phyloP scores from a whole-genome alignment of 139 green algal species.

The Chlorella sp. region DNA sequence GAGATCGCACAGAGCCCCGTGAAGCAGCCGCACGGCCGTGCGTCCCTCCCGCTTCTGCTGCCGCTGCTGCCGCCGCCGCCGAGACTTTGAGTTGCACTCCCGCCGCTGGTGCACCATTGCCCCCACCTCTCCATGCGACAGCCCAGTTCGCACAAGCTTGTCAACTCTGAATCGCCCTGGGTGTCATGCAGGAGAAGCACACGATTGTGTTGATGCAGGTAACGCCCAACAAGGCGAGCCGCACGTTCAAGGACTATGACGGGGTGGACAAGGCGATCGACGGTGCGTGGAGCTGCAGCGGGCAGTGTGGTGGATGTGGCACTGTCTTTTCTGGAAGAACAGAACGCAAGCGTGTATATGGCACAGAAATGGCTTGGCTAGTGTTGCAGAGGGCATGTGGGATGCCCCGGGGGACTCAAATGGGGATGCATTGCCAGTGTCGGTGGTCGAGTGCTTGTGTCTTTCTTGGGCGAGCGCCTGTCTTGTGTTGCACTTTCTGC shows the following conservation, averaged over 20 bases:
- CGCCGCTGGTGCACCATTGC: neutral
- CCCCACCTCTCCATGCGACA: neutral
- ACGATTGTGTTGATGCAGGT: constrained; percentile 64
- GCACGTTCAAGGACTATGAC: constrained; percentile 57
- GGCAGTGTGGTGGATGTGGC: too few relatives aligned
- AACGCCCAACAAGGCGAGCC: constrained; percentile 28
- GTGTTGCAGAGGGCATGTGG: too few relatives aligned
- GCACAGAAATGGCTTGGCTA: too few relatives aligned
- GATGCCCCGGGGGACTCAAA: too few relatives aligned
- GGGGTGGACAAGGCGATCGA: constrained; percentile 42
- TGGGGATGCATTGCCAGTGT: too few relatives aligned
- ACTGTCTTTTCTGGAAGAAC: too few relatives aligned
- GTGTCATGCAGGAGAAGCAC: constrained; percentile 36
- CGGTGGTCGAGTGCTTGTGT: too few relatives aligned
- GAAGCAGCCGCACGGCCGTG: neutral
- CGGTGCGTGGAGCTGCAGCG: constrained; percentile 4
- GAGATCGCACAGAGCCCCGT: too few relatives aligned
- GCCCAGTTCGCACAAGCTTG: neutral
- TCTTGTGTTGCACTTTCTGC: too few relatives aligned
- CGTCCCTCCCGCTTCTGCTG: neutral
- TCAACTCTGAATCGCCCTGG: neutral
- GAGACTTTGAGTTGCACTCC: neutral
- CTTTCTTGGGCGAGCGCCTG: too few relatives aligned
- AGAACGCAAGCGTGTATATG: too few relatives aligned
- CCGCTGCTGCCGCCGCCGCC: neutral